Base-by-base conservation (phyloP, 495 filamentous ascomycete genomes). In the Massariosphaeria phaeospora region DNA sequence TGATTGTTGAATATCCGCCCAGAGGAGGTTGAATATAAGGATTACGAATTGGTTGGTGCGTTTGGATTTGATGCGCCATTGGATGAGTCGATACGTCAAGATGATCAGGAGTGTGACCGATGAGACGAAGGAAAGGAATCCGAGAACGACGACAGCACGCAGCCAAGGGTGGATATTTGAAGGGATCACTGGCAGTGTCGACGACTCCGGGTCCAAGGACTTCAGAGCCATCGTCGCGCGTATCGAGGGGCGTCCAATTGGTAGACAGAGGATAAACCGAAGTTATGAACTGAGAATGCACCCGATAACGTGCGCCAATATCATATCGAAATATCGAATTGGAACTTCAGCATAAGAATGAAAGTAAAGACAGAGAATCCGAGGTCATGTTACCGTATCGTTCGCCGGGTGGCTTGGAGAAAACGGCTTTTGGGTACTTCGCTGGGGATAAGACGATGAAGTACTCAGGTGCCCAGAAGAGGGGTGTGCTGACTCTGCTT, bases 1-100 rank as follows among this genome's bases (percentile, higher is more conserved):
- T 0, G 82, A 73, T 66, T 89, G 85, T 61, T 85, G 83, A 38
- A 89, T 73, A 65, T 89, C 86, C 49, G 86, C 86, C 50, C 88
- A 66, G 12, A 89, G 67, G 17, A 89, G 77, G 66, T 88, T 88
- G 65, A 82, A 83, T 43, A 89, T 82, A 12, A 91, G 75, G 34
- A 89, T 63, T 11, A 89, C 75, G 59, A 85, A 88, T 65, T 91
- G 85, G 64, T 88, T 89, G 69, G 44, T 67, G 43, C 42, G 66
- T 59, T 48, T 64, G 20, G 57, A 62, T 51, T 62, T 69, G 57
- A 48, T 63, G 38, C 53, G 55, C 61, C 61, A 63, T 55, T 42
- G 27, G 10, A 63, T 26, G 2, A 63, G 46, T 12, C 55, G 44
- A 47, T 55, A 63, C 18, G 23, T 34, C 24, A 63, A 47, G 18